Evolutionary conservation across 2,329 filamentous ascomycete genomes (phyloP).

Genomic region (Alternaria longipes): DNA sequence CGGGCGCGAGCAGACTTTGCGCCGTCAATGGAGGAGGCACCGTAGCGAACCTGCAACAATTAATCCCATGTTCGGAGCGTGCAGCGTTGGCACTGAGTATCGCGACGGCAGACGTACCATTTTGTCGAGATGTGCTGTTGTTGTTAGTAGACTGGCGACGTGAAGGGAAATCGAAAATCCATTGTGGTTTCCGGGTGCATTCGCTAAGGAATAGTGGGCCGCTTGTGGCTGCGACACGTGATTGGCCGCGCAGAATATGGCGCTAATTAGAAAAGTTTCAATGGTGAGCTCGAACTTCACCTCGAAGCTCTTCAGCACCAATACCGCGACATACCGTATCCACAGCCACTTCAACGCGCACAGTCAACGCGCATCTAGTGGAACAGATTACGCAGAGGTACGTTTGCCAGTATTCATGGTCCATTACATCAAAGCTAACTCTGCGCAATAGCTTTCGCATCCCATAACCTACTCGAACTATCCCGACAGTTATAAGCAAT

Average conservation of each 20-base stretch:
- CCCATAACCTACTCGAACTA: slow-evolving; percentile 10
- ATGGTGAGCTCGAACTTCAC: slow-evolving; percentile 28
- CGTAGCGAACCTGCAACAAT: slow-evolving; percentile 51
- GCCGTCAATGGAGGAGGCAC: slow-evolving; percentile 49
- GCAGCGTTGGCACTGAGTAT: slow-evolving; percentile 9
- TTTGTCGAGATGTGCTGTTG: slow-evolving; percentile 52
- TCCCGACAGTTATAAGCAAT: slow-evolving; percentile 28
- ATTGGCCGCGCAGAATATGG: slow-evolving; percentile 9
- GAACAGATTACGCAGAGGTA: slow-evolving; percentile 6
- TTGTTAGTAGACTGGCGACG: slow-evolving; percentile 41
- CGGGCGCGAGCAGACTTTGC: slow-evolving; percentile 87
- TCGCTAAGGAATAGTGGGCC: slow-evolving; percentile 32
- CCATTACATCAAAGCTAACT: slow-evolving; percentile 8
- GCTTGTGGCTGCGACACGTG: slow-evolving; percentile 7
- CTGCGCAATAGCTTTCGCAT: slow-evolving; percentile 24
- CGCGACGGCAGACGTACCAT: slow-evolving; percentile 50
- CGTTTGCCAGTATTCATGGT: not conserved
- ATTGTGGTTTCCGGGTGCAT: slow-evolving; percentile 38
- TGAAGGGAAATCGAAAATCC: slow-evolving; percentile 26
- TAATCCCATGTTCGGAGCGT: slow-evolving; percentile 34
- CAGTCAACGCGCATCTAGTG: slow-evolving; percentile 18
- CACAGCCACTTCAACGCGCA: slow-evolving; percentile 25
- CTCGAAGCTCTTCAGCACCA: slow-evolving; percentile 26
- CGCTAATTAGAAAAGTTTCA: slow-evolving; percentile 22
- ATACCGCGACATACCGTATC: slow-evolving; percentile 21